A percentile compares a stretch with the other conserved stretches of the same genome.
phyloP scores from a whole-genome alignment of 208 protist genomes.

The Crithidia bombi region DNA sequence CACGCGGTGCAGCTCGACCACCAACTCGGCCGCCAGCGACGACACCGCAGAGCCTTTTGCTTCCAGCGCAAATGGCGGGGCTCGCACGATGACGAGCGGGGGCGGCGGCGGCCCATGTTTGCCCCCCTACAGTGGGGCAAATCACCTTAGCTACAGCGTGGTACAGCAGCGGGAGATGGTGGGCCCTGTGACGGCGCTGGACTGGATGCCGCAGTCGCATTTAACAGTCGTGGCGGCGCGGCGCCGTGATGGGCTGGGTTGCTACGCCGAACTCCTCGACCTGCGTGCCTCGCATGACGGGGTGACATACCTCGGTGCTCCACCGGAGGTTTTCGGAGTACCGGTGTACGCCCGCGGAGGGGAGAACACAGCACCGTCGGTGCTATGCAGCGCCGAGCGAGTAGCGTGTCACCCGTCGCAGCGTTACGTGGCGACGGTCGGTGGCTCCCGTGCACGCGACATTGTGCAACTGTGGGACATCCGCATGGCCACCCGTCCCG shows the following conservation, averaged over 20 bases:
- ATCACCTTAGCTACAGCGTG: constrained; percentile 37
- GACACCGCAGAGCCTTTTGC: constrained; percentile 13
- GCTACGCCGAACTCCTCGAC: constrained; percentile 73
- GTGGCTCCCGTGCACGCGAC: constrained; percentile 37
- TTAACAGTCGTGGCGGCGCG: constrained; percentile 60
- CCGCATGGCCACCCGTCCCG: constrained; percentile 49
- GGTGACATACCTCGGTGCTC: constrained; percentile 57
- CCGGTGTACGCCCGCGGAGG: constrained; percentile 12
- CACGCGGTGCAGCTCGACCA: constrained; percentile 26
- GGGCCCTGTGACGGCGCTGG: constrained; percentile 63
- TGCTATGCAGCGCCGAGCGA: constrained; percentile 62
- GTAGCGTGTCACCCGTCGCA: constrained; percentile 69
- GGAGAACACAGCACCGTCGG: constrained; percentile 8
- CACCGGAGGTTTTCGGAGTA: constrained; percentile 35
- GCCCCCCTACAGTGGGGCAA: constrained; percentile 12
- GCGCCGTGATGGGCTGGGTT: constrained; percentile 52
- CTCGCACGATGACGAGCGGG: constrained; percentile 1
- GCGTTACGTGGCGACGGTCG: constrained; percentile 64
- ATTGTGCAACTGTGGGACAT: constrained; percentile 85
- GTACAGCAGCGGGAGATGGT: constrained; percentile 40
- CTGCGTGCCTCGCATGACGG: constrained; percentile 56
- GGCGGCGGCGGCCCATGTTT: not conserved
- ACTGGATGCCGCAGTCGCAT: constrained; percentile 71
- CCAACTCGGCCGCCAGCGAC: constrained; percentile 20
- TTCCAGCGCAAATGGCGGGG: constrained; percentile 1